Percentiles rank a stretch among this genome's conserved stretches.
Evolutionary conservation across 495 filamentous ascomycete genomes (phyloP).

Genomic region (Penicillium mononematosum): DNA sequence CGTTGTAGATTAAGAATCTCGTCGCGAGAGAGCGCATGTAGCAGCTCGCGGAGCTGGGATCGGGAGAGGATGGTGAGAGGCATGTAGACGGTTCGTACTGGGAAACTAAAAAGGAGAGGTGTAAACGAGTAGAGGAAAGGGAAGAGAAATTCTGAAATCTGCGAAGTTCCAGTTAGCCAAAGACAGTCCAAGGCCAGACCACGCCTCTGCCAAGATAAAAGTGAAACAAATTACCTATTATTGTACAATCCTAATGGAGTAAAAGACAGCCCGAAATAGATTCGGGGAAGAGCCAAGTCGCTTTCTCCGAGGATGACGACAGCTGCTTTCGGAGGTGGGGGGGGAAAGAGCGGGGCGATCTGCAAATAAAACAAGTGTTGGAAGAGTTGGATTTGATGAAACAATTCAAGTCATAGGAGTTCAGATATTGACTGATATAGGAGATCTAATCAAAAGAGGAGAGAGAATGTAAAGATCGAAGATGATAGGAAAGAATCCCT

Average conservation of each 20-base stretch:
- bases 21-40: slow-evolving; percentile 66
- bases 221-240: slow-evolving; percentile 4
- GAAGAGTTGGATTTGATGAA: not conserved
- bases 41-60: slow-evolving; percentile 63
- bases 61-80: slow-evolving; percentile 75
- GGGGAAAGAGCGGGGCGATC: slow-evolving; percentile 11
- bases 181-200: not conserved
- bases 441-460: not conserved
- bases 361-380: not conserved
- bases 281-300: not conserved
- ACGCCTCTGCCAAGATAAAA: slow-evolving; percentile 9
- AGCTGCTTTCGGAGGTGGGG: slow-evolving; percentile 8
- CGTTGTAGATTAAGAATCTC: slow-evolving; percentile 66
- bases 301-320: slow-evolving; percentile 10
- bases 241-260: not conserved
- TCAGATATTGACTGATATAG: not conserved
- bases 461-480: not conserved
- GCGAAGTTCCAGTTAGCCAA: slow-evolving; percentile 10
- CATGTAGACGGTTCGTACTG: slow-evolving; percentile 46
- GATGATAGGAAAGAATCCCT: slow-evolving; percentile 6
- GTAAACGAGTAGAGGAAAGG: not conserved
- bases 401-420: not conserved
- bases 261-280: not conserved
- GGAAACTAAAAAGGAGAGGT: not conserved
- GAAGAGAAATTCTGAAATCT: slow-evolving; percentile 4